These are phyloP conservation scores for Oryza coarctata DNA, from an alignment of 176 grass and related monocot genomes.

Conservation along the genomic window DNA sequence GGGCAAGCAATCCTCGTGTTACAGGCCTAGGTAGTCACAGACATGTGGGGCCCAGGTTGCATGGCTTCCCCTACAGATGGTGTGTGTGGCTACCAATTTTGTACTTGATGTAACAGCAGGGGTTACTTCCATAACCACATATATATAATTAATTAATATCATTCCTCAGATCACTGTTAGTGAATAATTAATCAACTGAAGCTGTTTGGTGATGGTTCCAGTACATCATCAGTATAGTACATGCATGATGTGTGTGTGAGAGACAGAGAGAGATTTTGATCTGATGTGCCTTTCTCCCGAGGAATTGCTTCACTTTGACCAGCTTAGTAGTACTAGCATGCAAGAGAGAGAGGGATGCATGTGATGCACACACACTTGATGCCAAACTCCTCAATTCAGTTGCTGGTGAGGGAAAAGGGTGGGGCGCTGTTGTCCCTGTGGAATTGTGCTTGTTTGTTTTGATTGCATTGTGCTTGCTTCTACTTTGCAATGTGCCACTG, in stretches of 20 bases:
- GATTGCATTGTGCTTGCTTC: conserved; percentile 11
- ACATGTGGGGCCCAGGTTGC: conserved; percentile 34
- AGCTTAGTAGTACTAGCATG: neutral
- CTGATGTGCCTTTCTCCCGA: neutral
- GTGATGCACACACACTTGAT: conserved; percentile 31
- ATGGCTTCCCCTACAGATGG: conserved; percentile 7
- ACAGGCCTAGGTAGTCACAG: conserved; percentile 54
- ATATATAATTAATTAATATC: conserved; percentile 49
- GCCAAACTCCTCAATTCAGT: conserved; percentile 46
- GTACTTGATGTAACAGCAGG: conserved; percentile 71
- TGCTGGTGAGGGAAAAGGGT: neutral
- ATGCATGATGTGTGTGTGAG: neutral
- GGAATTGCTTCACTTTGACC: conserved; percentile 9
- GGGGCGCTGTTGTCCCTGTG: neutral
- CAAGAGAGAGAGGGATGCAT: neutral
- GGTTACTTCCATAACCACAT: conserved; percentile 42
- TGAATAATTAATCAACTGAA: neutral
- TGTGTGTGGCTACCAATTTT: conserved; percentile 82
- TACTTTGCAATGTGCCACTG: conserved; percentile 22
- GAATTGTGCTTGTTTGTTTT: conserved; percentile 33
- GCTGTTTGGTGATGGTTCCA: neutral
- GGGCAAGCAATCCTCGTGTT: conserved; percentile 47
- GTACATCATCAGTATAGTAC: neutral
- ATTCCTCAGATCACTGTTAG: conserved; percentile 7
- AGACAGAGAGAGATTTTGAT: too few species aligned